Evolutionary conservation across 352 stramenopile species (phyloP).

Genomic region (Pythium grandisporangium): DNA sequence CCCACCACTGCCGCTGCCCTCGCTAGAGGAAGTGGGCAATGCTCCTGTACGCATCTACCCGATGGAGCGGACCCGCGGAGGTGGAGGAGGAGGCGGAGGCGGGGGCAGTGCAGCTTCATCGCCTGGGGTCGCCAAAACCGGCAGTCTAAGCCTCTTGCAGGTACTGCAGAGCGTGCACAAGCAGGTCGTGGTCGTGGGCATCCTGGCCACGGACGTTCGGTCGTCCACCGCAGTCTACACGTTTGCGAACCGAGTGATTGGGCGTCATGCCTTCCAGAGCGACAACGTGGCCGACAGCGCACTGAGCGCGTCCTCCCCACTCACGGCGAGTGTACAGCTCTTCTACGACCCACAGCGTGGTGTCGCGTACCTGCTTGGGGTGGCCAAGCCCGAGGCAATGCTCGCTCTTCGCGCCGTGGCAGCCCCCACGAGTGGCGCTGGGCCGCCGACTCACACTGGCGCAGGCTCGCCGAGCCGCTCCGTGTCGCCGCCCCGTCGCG

Average conservation of each 20-base stretch:
- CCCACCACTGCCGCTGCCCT: constrained; percentile 5
- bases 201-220: constrained; percentile 28
- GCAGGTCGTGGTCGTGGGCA: constrained; percentile 31
- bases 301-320: background rate
- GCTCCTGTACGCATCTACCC: constrained; percentile 55
- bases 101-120: background rate
- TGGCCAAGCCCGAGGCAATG: constrained; percentile 26
- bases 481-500: no score
- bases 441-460: no score
- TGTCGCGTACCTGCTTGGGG: constrained; percentile 46
- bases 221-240: constrained; percentile 22
- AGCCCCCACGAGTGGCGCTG: constrained; percentile 1
- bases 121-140: no score
- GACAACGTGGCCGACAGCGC: constrained; percentile 7
- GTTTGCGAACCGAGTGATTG: constrained; percentile 59
- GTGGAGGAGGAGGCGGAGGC: constrained; percentile 3
- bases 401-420: constrained; percentile 14
- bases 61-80: constrained; percentile 14
- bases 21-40: constrained; percentile 9
- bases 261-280: constrained; percentile 39
- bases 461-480: no score
- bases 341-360: constrained; percentile 40
- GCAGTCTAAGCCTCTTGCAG: constrained; percentile 12
- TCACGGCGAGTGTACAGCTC: constrained; percentile 33
- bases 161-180: constrained; percentile 26